Conservation (phyloP, 352 stramenopile genomes). For the Pythium myriotylum region DNA sequence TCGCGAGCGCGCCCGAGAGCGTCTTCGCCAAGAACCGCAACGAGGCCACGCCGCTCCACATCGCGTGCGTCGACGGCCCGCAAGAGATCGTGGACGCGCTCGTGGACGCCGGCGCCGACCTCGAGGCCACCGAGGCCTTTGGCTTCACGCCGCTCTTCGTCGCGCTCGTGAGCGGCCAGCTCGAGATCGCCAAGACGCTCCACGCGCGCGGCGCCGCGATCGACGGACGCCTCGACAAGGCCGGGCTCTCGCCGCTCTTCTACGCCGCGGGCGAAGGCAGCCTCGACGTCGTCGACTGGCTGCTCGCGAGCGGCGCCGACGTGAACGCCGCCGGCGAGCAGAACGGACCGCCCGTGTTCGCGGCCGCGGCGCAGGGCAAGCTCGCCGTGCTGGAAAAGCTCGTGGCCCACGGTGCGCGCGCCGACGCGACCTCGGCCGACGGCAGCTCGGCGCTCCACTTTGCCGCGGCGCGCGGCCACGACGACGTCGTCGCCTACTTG, state of each 20-base stretch:
- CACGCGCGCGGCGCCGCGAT: slow-evolving; percentile 19
- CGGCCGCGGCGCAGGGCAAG: slow-evolving; percentile 29
- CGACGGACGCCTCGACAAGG: slow-evolving; percentile 28
- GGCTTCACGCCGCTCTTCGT: slow-evolving; percentile 35
- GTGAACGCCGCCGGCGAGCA: slow-evolving; percentile 22
- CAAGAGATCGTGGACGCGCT: slow-evolving; percentile 30
- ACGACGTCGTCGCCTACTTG: slow-evolving; percentile 20
- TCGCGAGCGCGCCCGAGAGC: slow-evolving; percentile 16
- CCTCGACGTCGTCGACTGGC: slow-evolving; percentile 24
- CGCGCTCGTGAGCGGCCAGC: slow-evolving; percentile 28
- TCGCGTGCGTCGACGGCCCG: slow-evolving; percentile 30
- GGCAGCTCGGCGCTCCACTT: slow-evolving; percentile 33
- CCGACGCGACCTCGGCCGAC: slow-evolving; percentile 10
- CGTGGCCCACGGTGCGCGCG: slow-evolving; percentile 15
- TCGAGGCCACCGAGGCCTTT: slow-evolving; percentile 28
- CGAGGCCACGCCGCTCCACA: slow-evolving; percentile 31
- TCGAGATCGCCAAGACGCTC: slow-evolving; percentile 30
- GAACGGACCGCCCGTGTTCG: slow-evolving; percentile 28
- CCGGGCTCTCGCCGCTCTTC: slow-evolving; percentile 31
- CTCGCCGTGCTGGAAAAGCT: slow-evolving; percentile 24
- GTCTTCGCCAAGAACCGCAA: slow-evolving; percentile 31
- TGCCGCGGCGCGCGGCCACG: slow-evolving; percentile 17
- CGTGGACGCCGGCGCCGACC: slow-evolving; percentile 14
- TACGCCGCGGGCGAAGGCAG: slow-evolving; percentile 23
- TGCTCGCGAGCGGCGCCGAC: slow-evolving; percentile 29